Conservation (phyloP, 1,139 yeast genomes). For the Blastobotrys illinoisensis region DNA sequence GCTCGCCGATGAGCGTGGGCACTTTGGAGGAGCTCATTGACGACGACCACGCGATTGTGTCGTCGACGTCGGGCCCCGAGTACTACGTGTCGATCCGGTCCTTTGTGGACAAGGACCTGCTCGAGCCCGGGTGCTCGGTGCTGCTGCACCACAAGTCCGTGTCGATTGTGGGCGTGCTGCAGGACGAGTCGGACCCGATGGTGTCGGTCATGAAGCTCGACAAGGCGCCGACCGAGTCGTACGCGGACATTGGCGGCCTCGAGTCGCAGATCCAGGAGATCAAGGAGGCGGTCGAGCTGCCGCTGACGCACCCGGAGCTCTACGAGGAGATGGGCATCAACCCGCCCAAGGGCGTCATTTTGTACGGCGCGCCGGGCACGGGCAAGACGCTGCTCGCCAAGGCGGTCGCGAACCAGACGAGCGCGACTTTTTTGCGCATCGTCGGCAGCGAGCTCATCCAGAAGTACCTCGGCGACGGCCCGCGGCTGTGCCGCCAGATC, state of each 20-base stretch:
- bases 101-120: slow-evolving; percentile 93
- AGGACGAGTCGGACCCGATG: slow-evolving; percentile 97
- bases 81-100: slow-evolving; percentile 93
- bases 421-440: slow-evolving; percentile 92
- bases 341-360: slow-evolving; percentile 97
- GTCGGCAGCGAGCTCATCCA: slow-evolving; percentile 97
- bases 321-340: slow-evolving; percentile 99
- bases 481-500: slow-evolving; percentile 87
- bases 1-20: slow-evolving; percentile 95
- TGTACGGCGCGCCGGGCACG: slow-evolving; percentile 99
- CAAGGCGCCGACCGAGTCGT: slow-evolving; percentile 94
- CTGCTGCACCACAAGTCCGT: slow-evolving; percentile 92
- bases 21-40: slow-evolving; percentile 95
- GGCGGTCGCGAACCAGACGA: slow-evolving; percentile 97
- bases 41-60: slow-evolving; percentile 97
- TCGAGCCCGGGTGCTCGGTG: slow-evolving; percentile 98
- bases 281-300: slow-evolving; percentile 95
- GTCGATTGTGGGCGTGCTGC: slow-evolving; percentile 89
- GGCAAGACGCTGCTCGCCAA: slow-evolving; percentile 96
- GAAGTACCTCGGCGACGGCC: slow-evolving; percentile 97
- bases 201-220: slow-evolving; percentile 96
- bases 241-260: slow-evolving; percentile 96
- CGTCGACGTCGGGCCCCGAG: slow-evolving; percentile 94
- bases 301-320: slow-evolving; percentile 94
- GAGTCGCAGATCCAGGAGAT: slow-evolving; percentile 96